These are phyloP conservation scores for Xylariaceae sp. DNA, from an alignment of 2,329 filamentous ascomycete species.

Conservation along the genomic window DNA sequence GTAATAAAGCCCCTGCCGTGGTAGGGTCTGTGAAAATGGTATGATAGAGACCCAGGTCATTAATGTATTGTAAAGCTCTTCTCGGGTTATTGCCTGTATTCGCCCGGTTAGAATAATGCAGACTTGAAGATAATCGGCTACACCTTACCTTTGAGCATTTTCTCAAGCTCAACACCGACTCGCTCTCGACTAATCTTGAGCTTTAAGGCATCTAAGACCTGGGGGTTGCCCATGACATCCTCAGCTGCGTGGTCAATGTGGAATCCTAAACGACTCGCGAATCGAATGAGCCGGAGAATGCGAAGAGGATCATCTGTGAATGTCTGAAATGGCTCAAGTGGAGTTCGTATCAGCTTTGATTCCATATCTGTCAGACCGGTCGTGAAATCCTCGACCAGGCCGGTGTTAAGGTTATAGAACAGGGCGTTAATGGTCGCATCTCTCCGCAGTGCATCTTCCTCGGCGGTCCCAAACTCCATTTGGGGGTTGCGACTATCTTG, in stretches of 20 bases:
- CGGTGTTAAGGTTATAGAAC: slow-evolving; percentile 87
- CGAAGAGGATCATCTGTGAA: slow-evolving; percentile 92
- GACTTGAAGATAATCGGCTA: too few relatives aligned
- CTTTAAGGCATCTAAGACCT: slow-evolving; percentile 75
- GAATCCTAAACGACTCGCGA: slow-evolving; percentile 81
- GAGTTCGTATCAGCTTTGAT: slow-evolving; percentile 72
- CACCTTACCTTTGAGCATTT: slow-evolving; percentile 73
- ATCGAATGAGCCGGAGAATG: slow-evolving; percentile 81
- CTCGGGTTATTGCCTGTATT: slow-evolving; percentile 29
- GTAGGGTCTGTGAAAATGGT: slow-evolving; percentile 71
- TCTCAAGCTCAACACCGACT: slow-evolving; percentile 81
- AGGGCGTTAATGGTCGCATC: slow-evolving; percentile 95
- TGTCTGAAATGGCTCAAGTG: slow-evolving; percentile 81
- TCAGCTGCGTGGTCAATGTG: slow-evolving; percentile 67
- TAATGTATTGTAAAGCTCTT: slow-evolving; percentile 47
- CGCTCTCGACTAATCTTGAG: slow-evolving; percentile 90
- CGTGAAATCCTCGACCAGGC: slow-evolving; percentile 80
- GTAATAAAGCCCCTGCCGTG: slow-evolving; percentile 46
- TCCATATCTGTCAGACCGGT: slow-evolving; percentile 73
- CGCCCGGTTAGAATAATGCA: too few relatives aligned
- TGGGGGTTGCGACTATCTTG: slow-evolving; percentile 86
- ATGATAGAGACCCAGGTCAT: slow-evolving; percentile 63
- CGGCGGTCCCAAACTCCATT: slow-evolving; percentile 88
- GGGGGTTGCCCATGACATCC: slow-evolving; percentile 69
- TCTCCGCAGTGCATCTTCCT: slow-evolving; percentile 82